Evolutionary conservation across 2,329 filamentous ascomycete species (phyloP).

Genomic region (Aspergillus fischeri): DNA sequence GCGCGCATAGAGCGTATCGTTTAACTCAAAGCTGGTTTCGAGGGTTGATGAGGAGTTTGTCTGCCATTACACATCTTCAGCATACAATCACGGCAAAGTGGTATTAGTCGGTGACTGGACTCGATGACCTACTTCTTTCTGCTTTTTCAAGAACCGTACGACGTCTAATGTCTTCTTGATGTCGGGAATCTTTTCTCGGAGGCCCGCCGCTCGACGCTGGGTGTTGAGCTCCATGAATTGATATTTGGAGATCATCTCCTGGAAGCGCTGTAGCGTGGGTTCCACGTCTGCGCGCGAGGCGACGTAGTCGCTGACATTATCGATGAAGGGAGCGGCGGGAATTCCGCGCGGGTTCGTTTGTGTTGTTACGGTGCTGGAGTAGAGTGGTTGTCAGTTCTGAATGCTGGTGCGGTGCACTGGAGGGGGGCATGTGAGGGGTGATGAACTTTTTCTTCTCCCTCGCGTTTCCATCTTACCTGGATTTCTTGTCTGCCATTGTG

Average conservation of each 20-base stretch:
- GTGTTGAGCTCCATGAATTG: constrained; percentile 99
- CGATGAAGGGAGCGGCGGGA: constrained; percentile 44
- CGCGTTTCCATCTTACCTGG: constrained; percentile 18
- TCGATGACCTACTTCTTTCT: constrained; percentile 59
- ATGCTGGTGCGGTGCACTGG: background rate
- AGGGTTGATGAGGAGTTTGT: constrained; percentile 49
- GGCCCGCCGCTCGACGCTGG: constrained; percentile 71
- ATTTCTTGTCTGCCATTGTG: constrained; percentile 31
- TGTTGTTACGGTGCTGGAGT: constrained; percentile 23
- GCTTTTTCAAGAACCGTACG: constrained; percentile 76
- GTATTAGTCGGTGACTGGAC: background rate
- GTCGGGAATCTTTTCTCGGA: constrained; percentile 94
- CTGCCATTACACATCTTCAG: constrained; percentile 7
- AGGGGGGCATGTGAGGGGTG: background rate
- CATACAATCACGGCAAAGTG: too few species aligned
- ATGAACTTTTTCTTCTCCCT: background rate
- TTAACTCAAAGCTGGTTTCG: constrained; percentile 91
- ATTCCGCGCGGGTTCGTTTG: constrained; percentile 45
- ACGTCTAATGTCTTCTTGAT: constrained; percentile 95
- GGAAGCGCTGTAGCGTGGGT: constrained; percentile 43
- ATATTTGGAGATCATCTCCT: constrained; percentile 73
- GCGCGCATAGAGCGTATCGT: constrained; percentile 91
- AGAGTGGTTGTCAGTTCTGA: constrained; percentile 13
- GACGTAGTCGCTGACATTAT: constrained; percentile 46
- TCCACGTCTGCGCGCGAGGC: constrained; percentile 44